These are phyloP conservation scores for Stephanodiscus minutulus DNA, from an alignment of 108 stramenopile genomes.

Conservation along the genomic window DNA sequence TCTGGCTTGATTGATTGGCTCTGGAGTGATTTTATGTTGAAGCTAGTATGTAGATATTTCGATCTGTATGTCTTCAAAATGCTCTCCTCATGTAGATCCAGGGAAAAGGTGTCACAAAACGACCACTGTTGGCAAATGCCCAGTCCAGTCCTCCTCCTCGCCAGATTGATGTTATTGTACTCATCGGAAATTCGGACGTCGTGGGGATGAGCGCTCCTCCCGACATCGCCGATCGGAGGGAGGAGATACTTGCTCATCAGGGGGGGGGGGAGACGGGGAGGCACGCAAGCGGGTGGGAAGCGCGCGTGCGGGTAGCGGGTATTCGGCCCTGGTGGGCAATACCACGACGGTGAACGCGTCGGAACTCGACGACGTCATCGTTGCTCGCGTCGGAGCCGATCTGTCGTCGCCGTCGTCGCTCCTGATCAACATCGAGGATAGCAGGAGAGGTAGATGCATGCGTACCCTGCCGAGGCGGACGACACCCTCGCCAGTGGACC, in stretches of 20 bases:
- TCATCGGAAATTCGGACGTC: no score
- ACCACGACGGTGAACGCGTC: constrained; percentile 68
- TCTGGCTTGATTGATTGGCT: no score
- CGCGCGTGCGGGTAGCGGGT: constrained; percentile 73
- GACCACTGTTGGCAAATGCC: no score
- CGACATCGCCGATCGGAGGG: constrained; percentile 78
- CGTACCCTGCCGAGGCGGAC: constrained; percentile 74
- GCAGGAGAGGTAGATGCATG: constrained; percentile 48
- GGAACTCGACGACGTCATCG: constrained; percentile 41
- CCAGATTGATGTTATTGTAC: no score
- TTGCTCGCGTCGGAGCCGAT: constrained; percentile 1
- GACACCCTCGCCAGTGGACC: constrained; percentile 68
- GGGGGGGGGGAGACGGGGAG: no score
- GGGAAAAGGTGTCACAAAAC: no score
- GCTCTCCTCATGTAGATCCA: no score
- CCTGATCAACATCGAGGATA: constrained; percentile 46
- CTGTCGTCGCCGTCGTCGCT: constrained; percentile 26
- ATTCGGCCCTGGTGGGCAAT: constrained; percentile 72
- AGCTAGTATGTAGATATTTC: no score
- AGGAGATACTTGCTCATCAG: constrained; percentile 82
- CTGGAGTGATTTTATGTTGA: no score
- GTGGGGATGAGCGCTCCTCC: no score
- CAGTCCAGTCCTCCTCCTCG: no score
- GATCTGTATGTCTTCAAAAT: no score
- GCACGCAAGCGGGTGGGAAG: constrained; percentile 1